Percentiles rank a stretch among this genome's conserved stretches.
phyloP scores from a whole-genome alignment of 2,329 filamentous ascomycete genomes.

The Tolypocladium sp. region DNA sequence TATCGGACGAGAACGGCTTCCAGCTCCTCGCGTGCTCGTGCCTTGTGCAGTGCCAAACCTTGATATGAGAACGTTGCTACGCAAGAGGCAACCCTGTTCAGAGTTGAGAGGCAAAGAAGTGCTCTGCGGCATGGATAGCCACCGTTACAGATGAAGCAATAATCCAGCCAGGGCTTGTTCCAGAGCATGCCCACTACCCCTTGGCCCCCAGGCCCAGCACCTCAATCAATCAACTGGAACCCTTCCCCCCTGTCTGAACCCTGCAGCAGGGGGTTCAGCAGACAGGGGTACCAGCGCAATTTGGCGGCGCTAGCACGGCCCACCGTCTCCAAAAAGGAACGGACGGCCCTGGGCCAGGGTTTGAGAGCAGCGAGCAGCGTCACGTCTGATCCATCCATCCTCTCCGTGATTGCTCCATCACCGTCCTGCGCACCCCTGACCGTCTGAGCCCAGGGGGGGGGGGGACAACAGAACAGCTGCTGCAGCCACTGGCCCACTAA shows the following conservation, averaged over 20 bases:
- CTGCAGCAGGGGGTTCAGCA: not conserved
- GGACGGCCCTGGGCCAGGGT: not conserved
- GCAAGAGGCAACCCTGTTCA: not conserved
- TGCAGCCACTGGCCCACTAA: not conserved
- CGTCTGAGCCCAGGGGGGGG: not conserved
- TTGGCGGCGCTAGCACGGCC: not conserved
- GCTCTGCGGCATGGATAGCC: too few relatives aligned
- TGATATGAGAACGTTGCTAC: too few relatives aligned
- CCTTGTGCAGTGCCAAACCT: not conserved
- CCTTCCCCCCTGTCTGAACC: not conserved
- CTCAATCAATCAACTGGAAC: not conserved
- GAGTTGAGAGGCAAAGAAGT: not conserved
- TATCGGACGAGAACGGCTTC: too few relatives aligned
- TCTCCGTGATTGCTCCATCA: not conserved
- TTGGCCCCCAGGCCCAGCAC: not conserved
- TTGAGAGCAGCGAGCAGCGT: not conserved
- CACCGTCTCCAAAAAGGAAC: slow-evolving; percentile 2
- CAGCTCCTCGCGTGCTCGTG: not conserved
- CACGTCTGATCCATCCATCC: not conserved
- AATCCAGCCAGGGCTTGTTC: not conserved
- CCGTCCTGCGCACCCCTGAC: not conserved
- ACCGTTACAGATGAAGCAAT: not conserved
- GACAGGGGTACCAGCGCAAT: not conserved
- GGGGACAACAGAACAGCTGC: not conserved
- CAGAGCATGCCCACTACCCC: not conserved